Conservation (phyloP, 2,329 filamentous ascomycete species). For the Stachybotrys chartarum region DNA sequence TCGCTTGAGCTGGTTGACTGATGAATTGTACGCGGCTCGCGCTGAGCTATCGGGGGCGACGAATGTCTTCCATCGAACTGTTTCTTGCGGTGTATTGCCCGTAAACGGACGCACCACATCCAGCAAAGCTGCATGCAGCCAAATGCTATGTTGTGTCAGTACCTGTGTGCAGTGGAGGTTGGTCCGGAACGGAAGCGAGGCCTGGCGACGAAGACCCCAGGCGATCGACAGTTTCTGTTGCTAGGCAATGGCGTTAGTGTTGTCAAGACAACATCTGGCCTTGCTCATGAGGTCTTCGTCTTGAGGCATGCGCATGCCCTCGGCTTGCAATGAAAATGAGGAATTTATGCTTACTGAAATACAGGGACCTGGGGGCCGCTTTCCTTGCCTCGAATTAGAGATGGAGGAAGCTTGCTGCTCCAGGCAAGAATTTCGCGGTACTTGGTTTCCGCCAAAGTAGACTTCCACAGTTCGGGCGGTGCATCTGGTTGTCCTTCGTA, state of each 20-base stretch:
- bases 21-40: conserved; percentile 22
- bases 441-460: conserved; percentile 25
- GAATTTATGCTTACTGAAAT: not conserved
- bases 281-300: too few species aligned
- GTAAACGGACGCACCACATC: conserved; percentile 23
- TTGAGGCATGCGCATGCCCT: too few species aligned
- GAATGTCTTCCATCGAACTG: conserved; percentile 18
- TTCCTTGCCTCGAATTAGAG: conserved; percentile 14
- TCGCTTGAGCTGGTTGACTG: conserved; percentile 28
- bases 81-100: not conserved
- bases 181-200: not conserved
- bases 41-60: conserved; percentile 17
- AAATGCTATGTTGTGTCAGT: conserved; percentile 21
- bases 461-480: conserved; percentile 1
- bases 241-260: too few species aligned
- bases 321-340: not conserved
- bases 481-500: conserved; percentile 6
- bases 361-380: conserved; percentile 17
- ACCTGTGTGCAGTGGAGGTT: not conserved
- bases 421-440: conserved; percentile 31
- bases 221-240: too few species aligned
- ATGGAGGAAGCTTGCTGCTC: conserved; percentile 21
- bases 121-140: conserved; percentile 29
- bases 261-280: too few species aligned
- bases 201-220: not conserved